Conservation (phyloP, 352 stramenopile genomes). For the Hyaloperonospora brassicae region DNA sequence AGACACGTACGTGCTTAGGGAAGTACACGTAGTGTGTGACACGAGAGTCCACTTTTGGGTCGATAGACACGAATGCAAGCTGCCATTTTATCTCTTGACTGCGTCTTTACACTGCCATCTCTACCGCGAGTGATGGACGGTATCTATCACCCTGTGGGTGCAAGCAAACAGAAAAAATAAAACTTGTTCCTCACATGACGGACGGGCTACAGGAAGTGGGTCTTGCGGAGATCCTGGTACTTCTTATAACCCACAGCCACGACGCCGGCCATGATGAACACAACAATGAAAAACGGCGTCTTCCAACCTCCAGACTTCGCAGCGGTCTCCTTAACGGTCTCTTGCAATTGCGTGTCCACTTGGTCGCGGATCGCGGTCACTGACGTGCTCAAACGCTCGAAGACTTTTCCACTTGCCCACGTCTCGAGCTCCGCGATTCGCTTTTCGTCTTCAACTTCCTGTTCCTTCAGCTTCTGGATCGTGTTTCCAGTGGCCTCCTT, state of each 20-base stretch:
- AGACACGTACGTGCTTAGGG: too few relatives aligned
- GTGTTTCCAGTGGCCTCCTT: conserved; percentile 81
- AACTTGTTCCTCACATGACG: not conserved
- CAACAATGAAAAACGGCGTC: conserved; percentile 70
- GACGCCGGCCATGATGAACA: conserved; percentile 55
- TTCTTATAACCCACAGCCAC: conserved; percentile 73
- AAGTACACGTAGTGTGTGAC: not conserved
- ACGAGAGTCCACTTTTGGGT: not conserved
- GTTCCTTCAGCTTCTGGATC: conserved; percentile 69
- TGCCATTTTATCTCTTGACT: conserved; percentile 25
- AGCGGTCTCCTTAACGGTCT: conserved; percentile 65
- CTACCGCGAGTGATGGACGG: conserved; percentile 20
- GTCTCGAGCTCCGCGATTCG: conserved; percentile 64
- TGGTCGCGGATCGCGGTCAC: conserved; percentile 56
- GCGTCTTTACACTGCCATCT: conserved; percentile 18
- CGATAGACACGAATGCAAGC: conserved; percentile 19
- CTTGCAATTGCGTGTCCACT: conserved; percentile 57
- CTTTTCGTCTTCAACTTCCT: conserved; percentile 56
- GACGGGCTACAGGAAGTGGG: conserved; percentile 64
- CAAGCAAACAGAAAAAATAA: conserved; percentile 1
- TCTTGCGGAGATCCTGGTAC: conserved; percentile 84
- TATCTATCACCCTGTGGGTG: conserved; percentile 12
- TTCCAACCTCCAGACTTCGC: conserved; percentile 74
- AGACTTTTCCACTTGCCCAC: conserved; percentile 55
- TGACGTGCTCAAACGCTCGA: conserved; percentile 47